Evolutionary conservation across 2,329 filamentous ascomycete species (phyloP).

Genomic region (Fusarium algeriense): DNA sequence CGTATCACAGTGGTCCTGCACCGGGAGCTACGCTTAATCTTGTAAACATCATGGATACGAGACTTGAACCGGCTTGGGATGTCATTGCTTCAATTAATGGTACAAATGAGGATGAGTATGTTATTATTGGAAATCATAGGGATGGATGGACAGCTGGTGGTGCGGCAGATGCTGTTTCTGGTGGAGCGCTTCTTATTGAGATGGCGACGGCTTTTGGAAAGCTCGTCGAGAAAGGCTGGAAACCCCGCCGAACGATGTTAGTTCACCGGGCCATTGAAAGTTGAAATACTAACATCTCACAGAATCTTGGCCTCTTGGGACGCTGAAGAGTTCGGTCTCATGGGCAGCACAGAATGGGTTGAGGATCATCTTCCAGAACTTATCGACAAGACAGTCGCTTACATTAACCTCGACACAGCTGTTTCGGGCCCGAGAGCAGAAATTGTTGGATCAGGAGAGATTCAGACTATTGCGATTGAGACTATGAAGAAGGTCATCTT

Average conservation of each 20-base stretch:
- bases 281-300: background rate
- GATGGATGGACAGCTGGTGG: constrained; percentile 68
- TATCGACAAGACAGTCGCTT: constrained; percentile 44
- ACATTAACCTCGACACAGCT: constrained; percentile 65
- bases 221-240: constrained; percentile 62
- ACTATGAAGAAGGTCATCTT: constrained; percentile 42
- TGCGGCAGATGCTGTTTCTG: constrained; percentile 65
- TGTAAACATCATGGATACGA: constrained; percentile 34
- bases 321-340: constrained; percentile 32
- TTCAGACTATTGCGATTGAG: constrained; percentile 39
- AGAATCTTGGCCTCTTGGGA: constrained; percentile 34
- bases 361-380: constrained; percentile 32
- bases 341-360: constrained; percentile 34
- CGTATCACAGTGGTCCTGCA: constrained; percentile 30
- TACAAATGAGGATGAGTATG: constrained; percentile 56
- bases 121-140: constrained; percentile 65
- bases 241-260: constrained; percentile 62
- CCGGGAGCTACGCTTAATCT: constrained; percentile 9
- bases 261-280: fast-evolving
- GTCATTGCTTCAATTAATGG: constrained; percentile 58
- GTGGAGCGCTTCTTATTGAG: constrained; percentile 62
- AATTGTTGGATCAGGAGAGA: constrained; percentile 35
- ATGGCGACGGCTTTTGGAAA: constrained; percentile 62
- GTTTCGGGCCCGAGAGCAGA: constrained; percentile 59
- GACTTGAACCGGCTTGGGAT: constrained; percentile 40